Base-by-base conservation (phyloP, 441 rosid genomes). In the Breynia disticha region DNA sequence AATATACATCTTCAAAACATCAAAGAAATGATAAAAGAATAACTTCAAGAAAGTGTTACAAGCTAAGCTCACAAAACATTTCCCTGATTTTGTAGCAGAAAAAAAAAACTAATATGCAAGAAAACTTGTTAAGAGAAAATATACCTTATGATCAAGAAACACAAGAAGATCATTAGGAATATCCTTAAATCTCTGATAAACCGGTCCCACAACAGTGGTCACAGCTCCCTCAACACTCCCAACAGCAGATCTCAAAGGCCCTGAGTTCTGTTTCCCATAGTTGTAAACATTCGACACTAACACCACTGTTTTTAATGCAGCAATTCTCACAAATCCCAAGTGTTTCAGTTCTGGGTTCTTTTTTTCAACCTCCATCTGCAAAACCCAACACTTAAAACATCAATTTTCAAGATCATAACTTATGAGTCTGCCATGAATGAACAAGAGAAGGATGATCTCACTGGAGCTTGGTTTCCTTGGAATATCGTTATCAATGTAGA, bases 241-340 rank as follows among this genome's bases (percentile, higher is more conserved):
- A 5, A 87, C 82, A 0, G 95, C 59, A 18, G 97, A 71, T 60
- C 79, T 76, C 50, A 88, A 68, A 8, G 94, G 85, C 15, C 94
- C 98, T 6, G 89, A 86, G 76, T 78, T 87, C 52, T 67, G 70
- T 66, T 87, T 91, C 2, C 87, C 94, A 74, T 72, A 79, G 8
- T 74, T 73, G 74, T 86, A 91, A 44, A 91, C 75, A 55, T 47
- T 72, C n/a, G 81, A 79, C 14, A 82, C 72, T 59, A 62, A 60
- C 5, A 77, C 71, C 54, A 87, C 63, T 16, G 72, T 17, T 0
- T 72, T 75, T 50, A 83, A 69, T 71, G 94, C 79, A 2, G 85
- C 79, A 24, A 78, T 18, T 71, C 85, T 75, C 54, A 75, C 76
- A 56, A 88, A 71, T 7, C 80, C 83, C 16, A 88, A 75, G 59